phyloP scores from a whole-genome alignment of 2,329 filamentous ascomycete genomes.

The Phialemonium atrogriseum region DNA sequence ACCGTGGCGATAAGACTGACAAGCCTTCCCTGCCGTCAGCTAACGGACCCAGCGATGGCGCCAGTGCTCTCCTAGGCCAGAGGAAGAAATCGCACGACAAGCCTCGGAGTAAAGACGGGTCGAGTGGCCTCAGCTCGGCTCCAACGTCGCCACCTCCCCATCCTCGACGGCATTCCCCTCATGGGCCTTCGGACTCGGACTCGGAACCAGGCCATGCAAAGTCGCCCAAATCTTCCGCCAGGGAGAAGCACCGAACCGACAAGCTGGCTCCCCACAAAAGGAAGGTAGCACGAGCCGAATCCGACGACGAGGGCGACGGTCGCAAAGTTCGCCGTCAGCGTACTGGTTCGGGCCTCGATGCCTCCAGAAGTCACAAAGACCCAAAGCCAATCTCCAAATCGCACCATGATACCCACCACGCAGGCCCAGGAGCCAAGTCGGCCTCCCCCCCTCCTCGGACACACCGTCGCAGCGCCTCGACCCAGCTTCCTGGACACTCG shows the following conservation, averaged over 20 bases:
- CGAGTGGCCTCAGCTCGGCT: slow-evolving; percentile 50
- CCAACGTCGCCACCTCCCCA: slow-evolving; percentile 45
- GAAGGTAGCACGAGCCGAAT: slow-evolving; percentile 44
- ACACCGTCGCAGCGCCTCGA: slow-evolving; percentile 58
- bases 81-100: slow-evolving; percentile 43
- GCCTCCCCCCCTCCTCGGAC: slow-evolving; percentile 49
- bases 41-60: slow-evolving; percentile 24
- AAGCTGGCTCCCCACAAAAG: slow-evolving; percentile 41
- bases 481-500: slow-evolving; percentile 48
- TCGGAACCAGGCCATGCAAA: slow-evolving; percentile 41
- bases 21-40: slow-evolving; percentile 12
- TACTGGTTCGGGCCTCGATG: slow-evolving; percentile 29
- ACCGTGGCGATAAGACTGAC: slow-evolving; percentile 19
- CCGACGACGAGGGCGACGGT: slow-evolving; percentile 47
- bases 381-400: slow-evolving; percentile 9
- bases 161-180: slow-evolving; percentile 29
- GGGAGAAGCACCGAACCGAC: slow-evolving; percentile 37
- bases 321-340: slow-evolving; percentile 48
- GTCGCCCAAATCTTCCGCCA: slow-evolving; percentile 34
- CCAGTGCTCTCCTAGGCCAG: slow-evolving; percentile 29
- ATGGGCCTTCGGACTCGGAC: slow-evolving; percentile 42
- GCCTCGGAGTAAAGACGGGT: slow-evolving; percentile 39
- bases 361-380: slow-evolving; percentile 13
- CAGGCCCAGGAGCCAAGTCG: slow-evolving; percentile 37
- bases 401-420: slow-evolving; percentile 19